Evolutionary conservation across 2,329 filamentous ascomycete genomes (phyloP).

Genomic region (Exophiala spinifera): DNA sequence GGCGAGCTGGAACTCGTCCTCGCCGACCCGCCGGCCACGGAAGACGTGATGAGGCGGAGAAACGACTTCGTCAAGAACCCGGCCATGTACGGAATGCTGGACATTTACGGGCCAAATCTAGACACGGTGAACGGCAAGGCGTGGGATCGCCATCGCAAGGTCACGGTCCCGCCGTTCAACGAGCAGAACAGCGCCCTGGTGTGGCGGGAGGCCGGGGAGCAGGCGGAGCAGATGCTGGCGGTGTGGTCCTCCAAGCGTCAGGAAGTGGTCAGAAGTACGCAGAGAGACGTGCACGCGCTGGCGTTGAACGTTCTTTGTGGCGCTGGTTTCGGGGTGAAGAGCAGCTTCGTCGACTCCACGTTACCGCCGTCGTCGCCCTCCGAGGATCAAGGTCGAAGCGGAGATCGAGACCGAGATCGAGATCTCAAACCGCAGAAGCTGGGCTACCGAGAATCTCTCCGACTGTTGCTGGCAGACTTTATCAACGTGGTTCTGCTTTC

Average conservation of each 20-base stretch:
- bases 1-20: slow-evolving; percentile 20
- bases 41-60: slow-evolving; percentile 13
- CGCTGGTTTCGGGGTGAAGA: slow-evolving; percentile 29
- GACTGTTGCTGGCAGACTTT: slow-evolving; percentile 16
- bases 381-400: background rate
- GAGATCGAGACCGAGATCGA: too few species aligned
- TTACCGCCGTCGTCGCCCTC: background rate
- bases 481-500: slow-evolving; percentile 17
- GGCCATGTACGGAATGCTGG: slow-evolving; percentile 18
- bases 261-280: slow-evolving; percentile 20
- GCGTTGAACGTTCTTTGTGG: slow-evolving; percentile 29
- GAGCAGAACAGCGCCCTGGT: slow-evolving; percentile 44
- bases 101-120: slow-evolving; percentile 25
- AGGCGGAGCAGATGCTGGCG: slow-evolving; percentile 34
- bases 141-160: slow-evolving; percentile 46
- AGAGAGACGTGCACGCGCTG: slow-evolving; percentile 25
- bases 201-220: slow-evolving; percentile 37
- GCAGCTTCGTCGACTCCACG: slow-evolving; percentile 16
- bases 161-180: slow-evolving; percentile 45
- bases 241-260: slow-evolving; percentile 14
- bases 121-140: slow-evolving; percentile 24
- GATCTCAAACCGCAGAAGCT: background rate
- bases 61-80: slow-evolving; percentile 23
- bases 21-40: slow-evolving; percentile 13
- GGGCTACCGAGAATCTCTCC: slow-evolving; percentile 20